phyloP scores from a whole-genome alignment of 1,284 basidiomycete genomes.

The Apiotrichum montevideense region DNA sequence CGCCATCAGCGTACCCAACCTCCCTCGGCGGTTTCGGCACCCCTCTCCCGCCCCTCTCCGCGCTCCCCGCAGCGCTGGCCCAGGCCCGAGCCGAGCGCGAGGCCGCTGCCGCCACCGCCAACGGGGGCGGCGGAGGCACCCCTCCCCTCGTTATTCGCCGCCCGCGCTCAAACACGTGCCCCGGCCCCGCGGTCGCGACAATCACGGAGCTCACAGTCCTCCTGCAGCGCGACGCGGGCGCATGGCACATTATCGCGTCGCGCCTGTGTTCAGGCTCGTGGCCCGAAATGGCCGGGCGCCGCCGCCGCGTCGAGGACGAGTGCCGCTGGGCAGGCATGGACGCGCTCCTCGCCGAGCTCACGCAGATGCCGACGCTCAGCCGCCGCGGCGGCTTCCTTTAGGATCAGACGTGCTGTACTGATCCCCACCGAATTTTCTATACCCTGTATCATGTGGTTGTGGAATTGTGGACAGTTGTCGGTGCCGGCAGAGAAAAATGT shows the following conservation, averaged over 20 bases:
- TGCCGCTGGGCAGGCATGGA: conserved; percentile 25
- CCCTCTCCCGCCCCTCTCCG: conserved; percentile 10
- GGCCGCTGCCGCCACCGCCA: background rate
- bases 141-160: conserved; percentile 1
- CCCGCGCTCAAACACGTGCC: conserved; percentile 10
- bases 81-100: conserved; percentile 1
- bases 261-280: conserved; percentile 24
- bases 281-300: conserved; percentile 12
- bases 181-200: conserved; percentile 1
- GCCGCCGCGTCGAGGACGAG: conserved; percentile 22
- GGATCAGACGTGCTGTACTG: too few species aligned
- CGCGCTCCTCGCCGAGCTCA: conserved; percentile 15
- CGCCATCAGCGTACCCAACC: background rate
- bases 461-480: too few species aligned
- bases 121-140: background rate
- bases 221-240: conserved; percentile 24
- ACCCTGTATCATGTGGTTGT: too few species aligned
- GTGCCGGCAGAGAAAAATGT: too few species aligned
- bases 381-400: conserved; percentile 1
- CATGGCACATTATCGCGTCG: conserved; percentile 27
- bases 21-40: background rate
- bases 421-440: too few species aligned
- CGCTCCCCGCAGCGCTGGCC: conserved; percentile 11
- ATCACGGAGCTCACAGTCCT: conserved; percentile 22
- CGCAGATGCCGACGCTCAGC: background rate